These are phyloP conservation scores for Planoprotostelium fungivorum DNA, from an alignment of 78 protist genomes.

Conservation along the genomic window DNA sequence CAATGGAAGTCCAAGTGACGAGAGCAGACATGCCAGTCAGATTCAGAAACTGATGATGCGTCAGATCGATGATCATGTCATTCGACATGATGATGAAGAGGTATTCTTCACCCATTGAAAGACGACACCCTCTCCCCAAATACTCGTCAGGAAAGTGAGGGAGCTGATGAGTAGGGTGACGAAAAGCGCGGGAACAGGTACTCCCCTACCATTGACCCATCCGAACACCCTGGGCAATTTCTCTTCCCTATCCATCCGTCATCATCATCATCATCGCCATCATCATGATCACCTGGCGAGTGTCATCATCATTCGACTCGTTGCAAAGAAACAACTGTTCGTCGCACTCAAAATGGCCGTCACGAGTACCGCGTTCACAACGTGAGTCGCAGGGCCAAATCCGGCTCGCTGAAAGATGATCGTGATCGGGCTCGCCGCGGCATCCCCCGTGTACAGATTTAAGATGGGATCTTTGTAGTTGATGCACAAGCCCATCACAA, in stretches of 20 bases:
- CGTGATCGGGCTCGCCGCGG: background rate
- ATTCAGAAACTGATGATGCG: background rate
- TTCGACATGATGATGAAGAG: background rate
- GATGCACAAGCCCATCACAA: constrained; percentile 1
- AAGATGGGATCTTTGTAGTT: background rate
- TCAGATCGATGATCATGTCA: background rate
- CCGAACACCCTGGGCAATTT: background rate
- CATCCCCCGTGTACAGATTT: background rate
- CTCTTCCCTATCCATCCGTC: background rate
- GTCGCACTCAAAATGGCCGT: background rate
- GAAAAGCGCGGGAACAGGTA: background rate
- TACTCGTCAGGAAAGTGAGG: background rate
- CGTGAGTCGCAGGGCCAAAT: background rate
- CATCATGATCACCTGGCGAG: background rate
- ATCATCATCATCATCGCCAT: no score
- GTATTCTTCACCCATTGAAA: background rate
- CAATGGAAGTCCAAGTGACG: background rate
- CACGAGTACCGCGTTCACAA: background rate
- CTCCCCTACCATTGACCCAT: background rate
- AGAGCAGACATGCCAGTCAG: background rate
- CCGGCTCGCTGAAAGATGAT: background rate
- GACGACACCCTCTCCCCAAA: background rate
- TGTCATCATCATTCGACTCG: background rate
- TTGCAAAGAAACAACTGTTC: background rate
- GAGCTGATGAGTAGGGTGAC: background rate